A percentile compares a stretch with the other conserved stretches of the same genome.
Evolutionary conservation across 164 flowering plant genomes (phyloP).

Genomic region (Vitis rotundifolia): DNA sequence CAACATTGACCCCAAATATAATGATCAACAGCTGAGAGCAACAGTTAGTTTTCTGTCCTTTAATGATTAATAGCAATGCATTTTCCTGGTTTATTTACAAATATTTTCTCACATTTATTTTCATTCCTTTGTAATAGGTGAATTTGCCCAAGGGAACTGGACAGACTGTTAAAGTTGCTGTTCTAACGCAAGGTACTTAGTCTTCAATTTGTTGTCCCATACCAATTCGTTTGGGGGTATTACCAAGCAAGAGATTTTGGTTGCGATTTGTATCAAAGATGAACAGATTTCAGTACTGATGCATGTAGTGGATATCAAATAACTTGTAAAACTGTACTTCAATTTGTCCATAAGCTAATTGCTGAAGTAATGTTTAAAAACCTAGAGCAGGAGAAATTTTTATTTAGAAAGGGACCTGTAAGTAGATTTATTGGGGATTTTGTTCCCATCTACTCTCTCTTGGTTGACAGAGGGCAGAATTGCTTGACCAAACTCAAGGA

Average conservation of each 20-base stretch:
- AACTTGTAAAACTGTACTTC: not conserved
- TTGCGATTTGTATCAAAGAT: too few relatives aligned
- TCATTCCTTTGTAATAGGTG: conserved; percentile 46
- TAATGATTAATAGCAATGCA: not conserved
- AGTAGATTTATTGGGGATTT: too few relatives aligned
- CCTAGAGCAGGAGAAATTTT: too few relatives aligned
- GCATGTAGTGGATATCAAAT: not conserved
- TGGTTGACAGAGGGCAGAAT: too few relatives aligned
- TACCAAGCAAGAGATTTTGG: not conserved
- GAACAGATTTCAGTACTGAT: too few relatives aligned
- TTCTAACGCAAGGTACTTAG: conserved; percentile 83
- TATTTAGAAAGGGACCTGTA: too few relatives aligned
- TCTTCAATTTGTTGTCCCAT: not conserved
- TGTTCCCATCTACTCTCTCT: too few relatives aligned
- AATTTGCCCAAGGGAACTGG: conserved; percentile 99
- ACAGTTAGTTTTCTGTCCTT: conserved; percentile 50
- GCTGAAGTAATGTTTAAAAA: not conserved
- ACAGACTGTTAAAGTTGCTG: conserved; percentile 83
- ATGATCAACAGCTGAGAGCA: conserved; percentile 97
- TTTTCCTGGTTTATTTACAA: not conserved
- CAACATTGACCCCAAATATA: conserved; percentile 95
- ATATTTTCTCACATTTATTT: conserved; percentile 1
- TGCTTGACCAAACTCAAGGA: too few relatives aligned
- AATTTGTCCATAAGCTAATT: not conserved
- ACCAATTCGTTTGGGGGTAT: not conserved